Percentiles rank a stretch among this genome's conserved stretches.
These are phyloP conservation scores for Penicillium sp. DNA, from an alignment of 2,329 filamentous ascomycete genomes.

Conservation along the genomic window DNA sequence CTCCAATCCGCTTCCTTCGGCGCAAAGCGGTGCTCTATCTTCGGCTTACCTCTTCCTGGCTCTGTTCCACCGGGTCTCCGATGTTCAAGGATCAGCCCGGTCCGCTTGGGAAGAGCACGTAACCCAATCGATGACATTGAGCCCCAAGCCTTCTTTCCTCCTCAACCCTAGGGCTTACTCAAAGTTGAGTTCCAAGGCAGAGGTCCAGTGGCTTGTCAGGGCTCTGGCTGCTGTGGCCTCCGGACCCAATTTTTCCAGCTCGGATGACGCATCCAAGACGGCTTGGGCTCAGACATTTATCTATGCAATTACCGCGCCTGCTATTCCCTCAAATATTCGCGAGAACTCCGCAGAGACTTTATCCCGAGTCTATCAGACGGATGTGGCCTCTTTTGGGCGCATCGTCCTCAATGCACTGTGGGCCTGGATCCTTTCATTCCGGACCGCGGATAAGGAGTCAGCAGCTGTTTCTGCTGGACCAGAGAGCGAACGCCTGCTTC, in stretches of 20 bases:
- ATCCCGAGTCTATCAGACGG: slow-evolving; percentile 60
- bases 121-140: slow-evolving; percentile 63
- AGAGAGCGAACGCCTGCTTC: slow-evolving; percentile 59
- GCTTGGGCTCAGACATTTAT: slow-evolving; percentile 84
- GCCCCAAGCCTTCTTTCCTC: slow-evolving; percentile 84
- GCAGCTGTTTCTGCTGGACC: slow-evolving; percentile 64
- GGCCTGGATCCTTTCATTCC: slow-evolving; percentile 70
- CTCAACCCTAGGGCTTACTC: slow-evolving; percentile 81
- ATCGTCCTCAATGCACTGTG: slow-evolving; percentile 72
- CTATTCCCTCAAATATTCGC: slow-evolving; percentile 60
- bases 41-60: slow-evolving; percentile 72
- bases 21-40: slow-evolving; percentile 78
- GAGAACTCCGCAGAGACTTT: slow-evolving; percentile 62
- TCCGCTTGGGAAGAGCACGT: slow-evolving; percentile 48
- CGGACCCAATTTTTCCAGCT: slow-evolving; percentile 51
- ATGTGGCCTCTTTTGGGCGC: slow-evolving; percentile 58
- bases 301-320: slow-evolving; percentile 67
- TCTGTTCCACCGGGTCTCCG: slow-evolving; percentile 55
- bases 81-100: slow-evolving; percentile 54
- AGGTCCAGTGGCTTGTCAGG: slow-evolving; percentile 72
- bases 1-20: slow-evolving; percentile 72
- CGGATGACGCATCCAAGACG: slow-evolving; percentile 49
- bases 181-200: slow-evolving; percentile 71
- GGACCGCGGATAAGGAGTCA: slow-evolving; percentile 73
- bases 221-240: slow-evolving; percentile 64